Evolutionary conservation across 1,284 basidiomycete species (phyloP), one percentile per base, ranked within the genome.

Genomic region (Tilletia caries): DNA sequence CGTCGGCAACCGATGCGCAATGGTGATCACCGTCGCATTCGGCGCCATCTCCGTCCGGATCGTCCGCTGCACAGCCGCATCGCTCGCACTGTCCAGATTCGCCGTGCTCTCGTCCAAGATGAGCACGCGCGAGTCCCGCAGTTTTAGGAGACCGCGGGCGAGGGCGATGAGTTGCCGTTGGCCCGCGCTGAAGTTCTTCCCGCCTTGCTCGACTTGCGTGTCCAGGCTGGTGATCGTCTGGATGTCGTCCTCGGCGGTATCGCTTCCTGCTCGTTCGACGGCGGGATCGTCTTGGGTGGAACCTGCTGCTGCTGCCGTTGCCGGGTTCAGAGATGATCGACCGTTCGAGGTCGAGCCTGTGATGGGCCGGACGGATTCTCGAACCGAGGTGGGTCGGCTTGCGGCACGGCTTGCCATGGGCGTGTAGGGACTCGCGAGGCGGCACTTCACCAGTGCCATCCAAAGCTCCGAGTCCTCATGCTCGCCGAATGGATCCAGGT

Each of bases 1-100:
- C 1, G 89, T 90, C 64, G 88, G 87, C 65, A 90, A 85, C 37
- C 89, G 84, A 82, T 90, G 89, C 1, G 89, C 89, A 69, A 90
- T 89, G 13, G 85, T 86, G 29, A 85, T 76, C 34, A 85, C 84
- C 0, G 87, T 87, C 18, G 83, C 84, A 37, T 81, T 76, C 60
- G 75, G 73, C 25, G 79, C 77, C 80, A 80, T 80, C 60, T 85
- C 80, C 23, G 77, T 76, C 60, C 86, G 82, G 72, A 87, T 87
- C 3, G 85, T 85, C 69, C 84, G 76, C 71, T 87, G 86, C 67
- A 87, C 86, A 34, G 85, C 75, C 0, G 81, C 78, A 75, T 87
- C 86, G 15, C 85, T 85, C 27, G 83, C 84, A 66, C 84, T 84
- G 75, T 81, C 82, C 48, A 81, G 69, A 54, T 79, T 83, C 1